Percentiles rank a stretch among this genome's conserved stretches.
Evolutionary conservation across 169 alveolate genomes (phyloP).

Genomic region (Eimeria sp.): DNA sequence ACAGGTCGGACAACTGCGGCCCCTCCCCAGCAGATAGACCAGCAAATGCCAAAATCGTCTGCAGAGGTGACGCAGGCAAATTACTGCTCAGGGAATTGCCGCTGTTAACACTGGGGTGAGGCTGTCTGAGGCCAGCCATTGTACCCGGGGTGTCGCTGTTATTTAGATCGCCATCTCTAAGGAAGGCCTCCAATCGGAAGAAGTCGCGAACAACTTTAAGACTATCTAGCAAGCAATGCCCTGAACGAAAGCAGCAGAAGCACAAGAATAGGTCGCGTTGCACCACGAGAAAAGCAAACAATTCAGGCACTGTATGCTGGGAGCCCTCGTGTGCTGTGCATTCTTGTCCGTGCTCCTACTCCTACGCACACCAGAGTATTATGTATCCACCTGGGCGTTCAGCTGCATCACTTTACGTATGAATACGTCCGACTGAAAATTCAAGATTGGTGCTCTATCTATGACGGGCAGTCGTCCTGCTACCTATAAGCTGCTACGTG

Average conservation of each 20-base stretch:
- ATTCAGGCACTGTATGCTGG: not conserved
- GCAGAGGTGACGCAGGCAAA: slow-evolving; percentile 53
- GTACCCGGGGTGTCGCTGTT: not conserved
- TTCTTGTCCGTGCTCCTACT: not conserved
- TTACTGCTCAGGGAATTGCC: not conserved
- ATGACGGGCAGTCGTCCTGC: not conserved
- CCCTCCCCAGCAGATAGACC: slow-evolving; percentile 36
- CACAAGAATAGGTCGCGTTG: not conserved
- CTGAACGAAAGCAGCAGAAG: not conserved
- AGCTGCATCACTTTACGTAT: not conserved
- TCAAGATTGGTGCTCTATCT: not conserved
- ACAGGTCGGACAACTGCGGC: slow-evolving; percentile 11
- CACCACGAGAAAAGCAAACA: not conserved
- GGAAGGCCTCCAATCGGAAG: slow-evolving; percentile 9
- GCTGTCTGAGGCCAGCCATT: not conserved
- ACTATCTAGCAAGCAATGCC: slow-evolving; percentile 59
- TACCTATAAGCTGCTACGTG: not conserved
- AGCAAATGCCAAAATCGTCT: slow-evolving; percentile 35
- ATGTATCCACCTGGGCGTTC: not conserved
- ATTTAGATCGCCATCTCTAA: not conserved
- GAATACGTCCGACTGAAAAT: not conserved
- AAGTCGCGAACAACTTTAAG: slow-evolving; percentile 50
- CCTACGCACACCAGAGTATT: not conserved
- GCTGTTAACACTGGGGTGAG: not conserved
- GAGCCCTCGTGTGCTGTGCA: not conserved